These are phyloP conservation scores for Boletus vermiculosoides DNA, from an alignment of 768 basidiomycete genomes.

Conservation along the genomic window DNA sequence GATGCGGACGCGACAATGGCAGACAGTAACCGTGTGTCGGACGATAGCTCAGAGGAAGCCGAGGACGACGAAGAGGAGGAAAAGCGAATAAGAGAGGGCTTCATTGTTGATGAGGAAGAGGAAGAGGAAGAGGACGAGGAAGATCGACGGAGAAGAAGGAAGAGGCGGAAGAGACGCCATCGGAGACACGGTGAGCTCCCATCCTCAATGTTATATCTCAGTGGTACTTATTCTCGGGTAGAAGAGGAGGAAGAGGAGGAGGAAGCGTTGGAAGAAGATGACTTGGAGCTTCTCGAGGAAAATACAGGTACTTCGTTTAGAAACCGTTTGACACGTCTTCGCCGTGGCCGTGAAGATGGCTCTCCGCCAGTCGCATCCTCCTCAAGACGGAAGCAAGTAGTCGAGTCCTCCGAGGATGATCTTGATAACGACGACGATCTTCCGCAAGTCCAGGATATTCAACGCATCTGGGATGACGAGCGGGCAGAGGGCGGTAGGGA, in stretches of 20 bases:
- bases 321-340: slow-evolving; percentile 69
- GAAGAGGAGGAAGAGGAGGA: slow-evolving; percentile 62
- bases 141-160: slow-evolving; percentile 55
- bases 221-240: slow-evolving; percentile 16
- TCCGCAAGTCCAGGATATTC: slow-evolving; percentile 56
- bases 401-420: slow-evolving; percentile 80
- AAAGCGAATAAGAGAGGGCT: slow-evolving; percentile 76
- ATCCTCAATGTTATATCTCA: slow-evolving; percentile 6
- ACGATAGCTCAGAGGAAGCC: slow-evolving; percentile 87
- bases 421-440: slow-evolving; percentile 53
- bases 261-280: slow-evolving; percentile 78
- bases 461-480: slow-evolving; percentile 81
- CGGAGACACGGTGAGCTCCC: slow-evolving; percentile 45
- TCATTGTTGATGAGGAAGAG: slow-evolving; percentile 93
- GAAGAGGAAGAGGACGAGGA: slow-evolving; percentile 79
- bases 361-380: slow-evolving; percentile 65
- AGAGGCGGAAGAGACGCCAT: slow-evolving; percentile 66
- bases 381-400: slow-evolving; percentile 54
- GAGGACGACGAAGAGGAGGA: slow-evolving; percentile 92
- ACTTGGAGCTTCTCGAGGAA: slow-evolving; percentile 79
- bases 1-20: slow-evolving; percentile 55
- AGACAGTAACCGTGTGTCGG: slow-evolving; percentile 46
- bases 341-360: slow-evolving; percentile 70
- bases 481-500: slow-evolving; percentile 43
- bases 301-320: slow-evolving; percentile 84